Evolutionary conservation across 345 rosid species (phyloP).

Genomic region (Gossypium thurberi): DNA sequence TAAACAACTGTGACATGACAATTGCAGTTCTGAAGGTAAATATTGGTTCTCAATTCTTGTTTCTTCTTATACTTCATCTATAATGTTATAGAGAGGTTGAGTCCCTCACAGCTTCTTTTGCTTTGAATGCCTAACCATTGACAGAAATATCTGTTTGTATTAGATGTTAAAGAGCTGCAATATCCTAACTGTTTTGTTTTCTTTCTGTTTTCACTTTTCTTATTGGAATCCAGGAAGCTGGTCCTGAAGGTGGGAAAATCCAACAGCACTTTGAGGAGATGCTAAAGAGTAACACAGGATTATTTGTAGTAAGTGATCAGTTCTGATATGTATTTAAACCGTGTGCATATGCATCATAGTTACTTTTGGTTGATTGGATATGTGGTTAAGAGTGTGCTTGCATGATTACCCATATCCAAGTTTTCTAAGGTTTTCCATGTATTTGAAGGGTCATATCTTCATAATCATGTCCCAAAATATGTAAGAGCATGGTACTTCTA

Average conservation of each 20-base stretch:
- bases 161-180: neutral
- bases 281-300: constrained; percentile 76
- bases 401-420: neutral
- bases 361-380: neutral
- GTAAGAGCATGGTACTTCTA: neutral
- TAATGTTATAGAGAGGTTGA: neutral
- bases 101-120: neutral
- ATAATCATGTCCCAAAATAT: neutral
- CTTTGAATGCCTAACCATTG: neutral
- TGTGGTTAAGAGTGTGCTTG: neutral
- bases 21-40: constrained; percentile 88
- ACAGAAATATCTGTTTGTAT: neutral
- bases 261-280: constrained; percentile 87
- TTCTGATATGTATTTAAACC: neutral
- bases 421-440: neutral
- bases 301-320: constrained; percentile 63
- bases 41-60: constrained; percentile 1
- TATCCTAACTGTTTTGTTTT: neutral
- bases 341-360: neutral
- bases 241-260: constrained; percentile 90
- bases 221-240: constrained; percentile 62
- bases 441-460: neutral
- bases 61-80: neutral
- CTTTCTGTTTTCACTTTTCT: constrained; percentile 13
- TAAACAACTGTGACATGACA: constrained; percentile 95